These are phyloP conservation scores for Beauveria caledonica DNA, from an alignment of 2,329 filamentous ascomycete species.

Conservation along the genomic window DNA sequence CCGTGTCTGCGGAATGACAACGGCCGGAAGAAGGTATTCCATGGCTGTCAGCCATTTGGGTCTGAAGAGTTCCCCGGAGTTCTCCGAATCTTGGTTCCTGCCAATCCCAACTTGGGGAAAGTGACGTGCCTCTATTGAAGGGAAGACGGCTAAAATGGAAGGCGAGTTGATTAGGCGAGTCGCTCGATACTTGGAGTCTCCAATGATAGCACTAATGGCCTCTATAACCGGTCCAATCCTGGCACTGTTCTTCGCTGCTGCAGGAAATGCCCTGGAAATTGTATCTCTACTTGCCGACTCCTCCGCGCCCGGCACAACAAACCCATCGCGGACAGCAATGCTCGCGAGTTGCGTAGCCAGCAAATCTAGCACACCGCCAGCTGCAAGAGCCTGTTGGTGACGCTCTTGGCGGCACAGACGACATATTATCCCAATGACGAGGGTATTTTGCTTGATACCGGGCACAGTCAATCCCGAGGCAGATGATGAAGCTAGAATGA, in stretches of 20 bases:
- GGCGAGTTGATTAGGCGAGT: conserved; percentile 63
- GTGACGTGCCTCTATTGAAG: conserved; percentile 45
- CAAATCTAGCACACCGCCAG: conserved; percentile 67
- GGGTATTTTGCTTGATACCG: conserved; percentile 52
- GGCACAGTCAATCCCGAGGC: conserved; percentile 44
- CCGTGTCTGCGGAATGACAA: conserved; percentile 35
- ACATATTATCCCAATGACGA: conserved; percentile 49
- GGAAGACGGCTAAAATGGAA: conserved; percentile 61
- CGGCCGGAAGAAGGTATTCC: conserved; percentile 55
- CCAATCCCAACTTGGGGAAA: conserved; percentile 36
- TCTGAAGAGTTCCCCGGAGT: conserved; percentile 40
- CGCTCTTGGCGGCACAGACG: conserved; percentile 58
- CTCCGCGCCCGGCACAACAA: conserved; percentile 59
- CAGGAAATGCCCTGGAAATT: conserved; percentile 49
- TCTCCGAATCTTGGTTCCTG: conserved; percentile 45
- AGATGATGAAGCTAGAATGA: conserved; percentile 45
- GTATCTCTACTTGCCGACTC: conserved; percentile 44
- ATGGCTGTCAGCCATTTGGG: conserved; percentile 46
- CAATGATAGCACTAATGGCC: conserved; percentile 67
- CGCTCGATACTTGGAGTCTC: conserved; percentile 70
- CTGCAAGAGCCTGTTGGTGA: conserved; percentile 64
- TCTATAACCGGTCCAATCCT: conserved; percentile 65
- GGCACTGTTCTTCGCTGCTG: conserved; percentile 48
- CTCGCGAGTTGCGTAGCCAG: conserved; percentile 66
- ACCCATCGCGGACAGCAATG: conserved; percentile 59